Evolutionary conservation across 2,329 filamentous ascomycete species (phyloP).

Genomic region (Pseudonectria buxi): DNA sequence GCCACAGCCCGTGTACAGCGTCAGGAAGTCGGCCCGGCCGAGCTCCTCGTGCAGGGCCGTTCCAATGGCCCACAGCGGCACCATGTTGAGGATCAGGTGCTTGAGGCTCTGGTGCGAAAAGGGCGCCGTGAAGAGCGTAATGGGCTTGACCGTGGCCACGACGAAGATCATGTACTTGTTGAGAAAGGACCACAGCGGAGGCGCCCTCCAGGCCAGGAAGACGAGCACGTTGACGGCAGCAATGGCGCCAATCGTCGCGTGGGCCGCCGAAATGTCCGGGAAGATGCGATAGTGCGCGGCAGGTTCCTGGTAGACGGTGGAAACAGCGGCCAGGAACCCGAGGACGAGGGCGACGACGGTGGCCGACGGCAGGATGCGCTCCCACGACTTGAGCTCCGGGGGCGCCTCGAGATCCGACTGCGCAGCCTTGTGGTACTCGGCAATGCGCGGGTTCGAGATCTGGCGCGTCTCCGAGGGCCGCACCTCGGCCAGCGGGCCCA

Average conservation of each 20-base stretch:
- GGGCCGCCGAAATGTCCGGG: constrained; percentile 54
- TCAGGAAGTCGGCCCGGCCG: constrained; percentile 60
- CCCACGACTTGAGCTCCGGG: constrained; percentile 42
- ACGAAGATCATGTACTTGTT: constrained; percentile 64
- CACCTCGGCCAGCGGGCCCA: constrained; percentile 37
- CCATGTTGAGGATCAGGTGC: constrained; percentile 61
- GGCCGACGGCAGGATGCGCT: constrained; percentile 50
- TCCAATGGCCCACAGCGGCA: constrained; percentile 59
- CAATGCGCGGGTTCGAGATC: constrained; percentile 32
- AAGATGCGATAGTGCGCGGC: constrained; percentile 46
- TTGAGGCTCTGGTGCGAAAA: constrained; percentile 61
- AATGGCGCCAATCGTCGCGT: constrained; percentile 57
- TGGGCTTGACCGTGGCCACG: constrained; percentile 56
- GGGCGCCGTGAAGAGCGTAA: constrained; percentile 54
- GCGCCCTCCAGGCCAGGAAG: constrained; percentile 54
- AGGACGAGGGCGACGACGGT: constrained; percentile 40
- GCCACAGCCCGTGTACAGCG: constrained; percentile 57
- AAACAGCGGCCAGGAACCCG: constrained; percentile 35
- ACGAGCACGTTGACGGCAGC: constrained; percentile 53
- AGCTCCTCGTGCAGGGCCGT: constrained; percentile 62
- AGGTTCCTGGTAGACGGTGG: constrained; percentile 48
- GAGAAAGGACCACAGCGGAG: constrained; percentile 57
- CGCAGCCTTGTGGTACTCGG: constrained; percentile 37
- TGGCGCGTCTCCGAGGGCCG: constrained; percentile 30
- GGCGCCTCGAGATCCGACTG: constrained; percentile 45